These are phyloP conservation scores for Pseudoturritis turrita DNA, from an alignment of 345 rosid species.

Conservation along the genomic window DNA sequence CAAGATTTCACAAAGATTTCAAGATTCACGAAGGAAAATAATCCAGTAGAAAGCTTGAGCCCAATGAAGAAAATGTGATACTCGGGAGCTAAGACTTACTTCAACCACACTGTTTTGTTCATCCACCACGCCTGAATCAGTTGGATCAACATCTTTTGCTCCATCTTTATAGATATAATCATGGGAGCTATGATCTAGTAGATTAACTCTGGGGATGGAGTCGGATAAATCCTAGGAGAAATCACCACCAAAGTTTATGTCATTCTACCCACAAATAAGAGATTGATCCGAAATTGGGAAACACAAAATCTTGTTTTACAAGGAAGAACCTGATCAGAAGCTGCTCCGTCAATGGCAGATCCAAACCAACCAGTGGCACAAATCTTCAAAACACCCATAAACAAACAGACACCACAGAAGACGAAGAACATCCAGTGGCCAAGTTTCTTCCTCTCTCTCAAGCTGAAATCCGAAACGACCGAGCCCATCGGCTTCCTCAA, in stretches of 20 bases:
- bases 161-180: constrained; percentile 37
- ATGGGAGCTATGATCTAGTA: constrained; percentile 37
- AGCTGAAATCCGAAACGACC: constrained; percentile 51
- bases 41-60: background rate
- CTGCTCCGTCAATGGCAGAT: constrained; percentile 63
- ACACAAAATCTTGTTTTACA: no score
- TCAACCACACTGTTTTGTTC: constrained; percentile 31
- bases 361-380: constrained; percentile 91
- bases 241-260: background rate
- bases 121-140: constrained; percentile 34
- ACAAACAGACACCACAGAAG: constrained; percentile 80
- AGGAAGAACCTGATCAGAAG: constrained; percentile 57
- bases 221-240: constrained; percentile 40
- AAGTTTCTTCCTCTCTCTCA: constrained; percentile 65
- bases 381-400: constrained; percentile 81
- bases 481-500: constrained; percentile 58
- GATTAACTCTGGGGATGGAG: constrained; percentile 28
- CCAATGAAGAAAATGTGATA: background rate
- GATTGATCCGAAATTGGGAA: no score
- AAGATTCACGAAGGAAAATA: background rate
- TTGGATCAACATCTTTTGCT: constrained; percentile 45
- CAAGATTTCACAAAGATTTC: background rate
- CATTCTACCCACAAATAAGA: background rate
- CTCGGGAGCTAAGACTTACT: constrained; percentile 43
- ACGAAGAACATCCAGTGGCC: constrained; percentile 85